These are phyloP conservation scores for Plectranthus barbatus DNA, from an alignment of 257 asterid species.

Conservation along the genomic window DNA sequence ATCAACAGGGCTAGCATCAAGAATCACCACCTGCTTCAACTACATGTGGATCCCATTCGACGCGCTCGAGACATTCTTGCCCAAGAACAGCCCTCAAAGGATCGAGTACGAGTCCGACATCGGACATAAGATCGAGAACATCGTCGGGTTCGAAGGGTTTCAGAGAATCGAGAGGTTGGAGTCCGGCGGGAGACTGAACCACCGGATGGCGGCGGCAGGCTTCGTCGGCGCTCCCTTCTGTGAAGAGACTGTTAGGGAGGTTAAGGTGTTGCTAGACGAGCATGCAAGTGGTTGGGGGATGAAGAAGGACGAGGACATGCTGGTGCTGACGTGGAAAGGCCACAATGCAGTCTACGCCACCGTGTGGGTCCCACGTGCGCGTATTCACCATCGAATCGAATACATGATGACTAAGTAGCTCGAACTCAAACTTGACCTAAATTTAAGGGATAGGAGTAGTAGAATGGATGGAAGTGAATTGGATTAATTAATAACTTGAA, in stretches of 20 bases:
- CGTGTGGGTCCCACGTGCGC: constrained; percentile 45
- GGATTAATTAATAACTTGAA: background rate
- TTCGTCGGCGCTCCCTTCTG: constrained; percentile 36
- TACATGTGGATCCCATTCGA: constrained; percentile 83
- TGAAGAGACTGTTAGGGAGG: constrained; percentile 55
- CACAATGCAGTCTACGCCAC: constrained; percentile 60
- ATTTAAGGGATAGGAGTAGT: background rate
- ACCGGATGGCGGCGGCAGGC: constrained; percentile 49
- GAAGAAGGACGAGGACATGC: constrained; percentile 68
- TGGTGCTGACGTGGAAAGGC: constrained; percentile 79
- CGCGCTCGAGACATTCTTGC: constrained; percentile 66
- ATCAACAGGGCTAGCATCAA: constrained; percentile 29
- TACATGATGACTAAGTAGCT: background rate
- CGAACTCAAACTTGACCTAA: background rate
- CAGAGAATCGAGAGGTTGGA: constrained; percentile 58
- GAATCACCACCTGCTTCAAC: constrained; percentile 56
- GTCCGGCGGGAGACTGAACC: constrained; percentile 26
- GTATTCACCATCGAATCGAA: background rate
- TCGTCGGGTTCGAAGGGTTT: constrained; percentile 50
- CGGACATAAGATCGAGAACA: constrained; percentile 63
- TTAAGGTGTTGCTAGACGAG: constrained; percentile 49
- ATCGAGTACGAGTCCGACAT: constrained; percentile 57
- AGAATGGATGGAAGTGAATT: background rate
- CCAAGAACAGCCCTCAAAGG: constrained; percentile 54
- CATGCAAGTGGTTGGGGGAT: constrained; percentile 92